Evolutionary conservation across 768 basidiomycete species (phyloP).

Genomic region (Pleurotus tuoliensis): DNA sequence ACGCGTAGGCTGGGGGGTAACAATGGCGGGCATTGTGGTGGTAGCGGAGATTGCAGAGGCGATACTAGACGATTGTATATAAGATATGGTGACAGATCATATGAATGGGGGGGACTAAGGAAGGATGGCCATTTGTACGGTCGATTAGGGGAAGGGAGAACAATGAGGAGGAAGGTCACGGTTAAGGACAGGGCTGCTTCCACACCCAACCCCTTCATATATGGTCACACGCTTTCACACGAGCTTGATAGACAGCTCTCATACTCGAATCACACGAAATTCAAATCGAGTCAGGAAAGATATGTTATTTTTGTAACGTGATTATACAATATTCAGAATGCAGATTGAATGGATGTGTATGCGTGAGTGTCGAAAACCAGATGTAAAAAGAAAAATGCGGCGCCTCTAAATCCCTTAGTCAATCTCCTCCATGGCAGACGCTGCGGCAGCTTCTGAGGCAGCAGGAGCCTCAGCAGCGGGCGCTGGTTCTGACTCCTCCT

Average conservation of each 20-base stretch:
- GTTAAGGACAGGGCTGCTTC: conserved; percentile 6
- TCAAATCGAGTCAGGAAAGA: too few relatives aligned
- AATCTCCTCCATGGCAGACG: conserved; percentile 97
- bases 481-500: conserved; percentile 56
- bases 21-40: conserved; percentile 35
- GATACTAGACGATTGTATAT: conserved; percentile 25
- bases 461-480: conserved; percentile 44
- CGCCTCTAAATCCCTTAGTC: conserved; percentile 44
- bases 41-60: conserved; percentile 1
- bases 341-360: conserved; percentile 18
- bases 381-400: conserved; percentile 20
- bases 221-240: neutral
- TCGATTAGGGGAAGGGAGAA: neutral
- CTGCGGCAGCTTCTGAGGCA: conserved; percentile 54
- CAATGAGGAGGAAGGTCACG: conserved; percentile 9
- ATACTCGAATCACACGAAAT: too few relatives aligned
- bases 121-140: conserved; percentile 8
- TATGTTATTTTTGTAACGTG: neutral
- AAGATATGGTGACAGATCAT: conserved; percentile 25
- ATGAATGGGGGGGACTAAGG: conserved; percentile 18
- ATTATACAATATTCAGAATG: conserved; percentile 16
- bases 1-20: conserved; percentile 27
- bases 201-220: neutral
- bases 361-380: conserved; percentile 17
- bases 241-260: neutral